Base-by-base conservation (phyloP, 768 basidiomycete genomes). In the Russula earlei region DNA sequence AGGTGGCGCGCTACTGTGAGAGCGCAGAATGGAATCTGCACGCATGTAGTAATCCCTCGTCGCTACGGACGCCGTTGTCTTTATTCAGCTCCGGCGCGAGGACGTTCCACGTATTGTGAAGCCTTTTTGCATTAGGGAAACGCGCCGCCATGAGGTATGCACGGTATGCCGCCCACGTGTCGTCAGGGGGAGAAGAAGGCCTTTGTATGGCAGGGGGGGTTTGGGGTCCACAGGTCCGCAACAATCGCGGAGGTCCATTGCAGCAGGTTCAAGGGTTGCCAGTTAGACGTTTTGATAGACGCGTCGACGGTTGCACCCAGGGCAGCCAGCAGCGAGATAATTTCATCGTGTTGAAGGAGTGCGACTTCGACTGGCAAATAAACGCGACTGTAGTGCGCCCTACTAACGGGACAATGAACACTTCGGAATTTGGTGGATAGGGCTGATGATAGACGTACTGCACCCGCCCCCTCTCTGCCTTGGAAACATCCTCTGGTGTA, bases 331-430 rank as follows among this genome's bases (percentile, higher is more conserved):
- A 70, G 60, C 12, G 62, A 50, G 7, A 67, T 56, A 20, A 67
- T 58, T n/a, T 69, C 62, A 51, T 65, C 67, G 29, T 55, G 53
- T 22, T 38, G 46, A 5, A 20, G 22, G 15, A 71, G 20, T 12
- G 70, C 66, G 1, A 56, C 59, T 47, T 68, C 71, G 0, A 69
- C 38, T 1, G 71, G 70, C 37, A 53, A 43, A 17, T 43, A 9
- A 14, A 62, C 20, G 48, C 36, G 43, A 20, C n/a, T 42, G 1
- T 24, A 22, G 20, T 41, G 44, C 41, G 48, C 20, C 33, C 51
- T 53, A 29, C 31, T 27, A 10, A 19, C 2, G 1, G 5, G 2
- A 27, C 22, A 22, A 61, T 42, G 5, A 36, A 37, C 31, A 50
- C 17, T 24, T 9, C 20, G 12, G 27, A 14, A 10, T n/a, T 15